Evolutionary conservation across 2,329 filamentous ascomycete genomes (phyloP), one percentile per base, ranked within the genome.

Genomic region (Microascus cirrosus): DNA sequence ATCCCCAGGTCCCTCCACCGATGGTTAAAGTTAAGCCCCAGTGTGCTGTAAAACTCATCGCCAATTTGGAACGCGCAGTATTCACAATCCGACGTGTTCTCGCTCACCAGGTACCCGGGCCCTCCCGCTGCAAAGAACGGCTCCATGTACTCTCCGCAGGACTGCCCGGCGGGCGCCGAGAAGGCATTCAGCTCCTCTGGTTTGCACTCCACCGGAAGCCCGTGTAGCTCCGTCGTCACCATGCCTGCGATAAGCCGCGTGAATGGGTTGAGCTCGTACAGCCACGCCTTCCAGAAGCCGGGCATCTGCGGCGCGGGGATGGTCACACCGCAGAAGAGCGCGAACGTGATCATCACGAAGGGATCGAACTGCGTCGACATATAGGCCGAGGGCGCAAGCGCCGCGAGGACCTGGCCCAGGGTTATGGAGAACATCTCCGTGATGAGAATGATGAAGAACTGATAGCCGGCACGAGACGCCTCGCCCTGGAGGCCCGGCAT

Each of bases 1-100:
- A 95, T 95, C 1, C 90, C 91, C 59, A 94, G 59, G 64, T 96
- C 90, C 58, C 90, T 81, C 90, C 90, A 95, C 18, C 90, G 76
- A 62, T 88, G 71, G 51, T 74, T 73, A 64, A 86, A 95, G 2
- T 73, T 74, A 65, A 95, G 80, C 2, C 80, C 78, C 20, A 95
- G 77, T 0, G 82, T 77, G 57, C 74, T 67, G 67, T 89, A 95
- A 66, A 93, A 95, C 72, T 95, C 78, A 62, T 95, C 87, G 34
- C 90, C 91, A 13, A 89, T 74, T 61, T 80, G 84, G 73, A 84
- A 95, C 0, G 90, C 88, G 67, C 91, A 96, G 73, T 95, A 95
- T 65, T 86, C 75, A 73, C 91, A 95, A 24, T 77, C 72, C 53
- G 73, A 79, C 0, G 87, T 89, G 52, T 57, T 58, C 1, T 77